phyloP scores from a whole-genome alignment of 2,329 filamentous ascomycete species.

The Sarocladium oryzae region DNA sequence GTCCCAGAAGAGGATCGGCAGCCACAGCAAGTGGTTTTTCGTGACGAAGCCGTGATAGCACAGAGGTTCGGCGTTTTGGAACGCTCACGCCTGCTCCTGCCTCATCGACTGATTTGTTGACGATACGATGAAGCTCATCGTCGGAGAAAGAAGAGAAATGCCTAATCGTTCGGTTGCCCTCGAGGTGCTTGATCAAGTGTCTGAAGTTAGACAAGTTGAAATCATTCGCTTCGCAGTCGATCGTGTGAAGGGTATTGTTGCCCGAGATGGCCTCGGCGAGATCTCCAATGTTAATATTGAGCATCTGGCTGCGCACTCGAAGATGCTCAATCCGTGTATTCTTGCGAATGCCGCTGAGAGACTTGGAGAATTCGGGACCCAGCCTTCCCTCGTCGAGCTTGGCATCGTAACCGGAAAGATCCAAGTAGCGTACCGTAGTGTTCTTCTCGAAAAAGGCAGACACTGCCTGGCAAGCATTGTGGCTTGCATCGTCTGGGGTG shows the following conservation, averaged over 20 bases:
- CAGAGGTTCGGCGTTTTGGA: slow-evolving; percentile 25
- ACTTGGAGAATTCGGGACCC: slow-evolving; percentile 44
- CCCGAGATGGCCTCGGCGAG: slow-evolving; percentile 42
- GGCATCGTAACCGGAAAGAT: slow-evolving; percentile 50
- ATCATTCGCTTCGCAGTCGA: slow-evolving; percentile 50
- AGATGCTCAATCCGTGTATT: slow-evolving; percentile 42
- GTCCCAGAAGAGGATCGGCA: slow-evolving; percentile 27
- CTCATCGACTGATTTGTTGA: slow-evolving; percentile 27
- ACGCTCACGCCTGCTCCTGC: slow-evolving; percentile 18
- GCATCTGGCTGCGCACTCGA: slow-evolving; percentile 49
- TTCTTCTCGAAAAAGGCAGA: slow-evolving; percentile 47
- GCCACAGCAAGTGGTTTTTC: slow-evolving; percentile 22
- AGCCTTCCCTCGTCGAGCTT: slow-evolving; percentile 53
- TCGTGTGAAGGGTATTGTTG: slow-evolving; percentile 42
- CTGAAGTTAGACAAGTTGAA: slow-evolving; percentile 46
- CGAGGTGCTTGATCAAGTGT: slow-evolving; percentile 38
- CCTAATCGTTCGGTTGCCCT: slow-evolving; percentile 35
- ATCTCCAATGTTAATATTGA: slow-evolving; percentile 47
- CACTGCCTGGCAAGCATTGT: slow-evolving; percentile 40
- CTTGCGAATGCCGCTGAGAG: slow-evolving; percentile 39
- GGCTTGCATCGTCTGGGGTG: slow-evolving; percentile 38
- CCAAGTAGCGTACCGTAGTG: slow-evolving; percentile 43
- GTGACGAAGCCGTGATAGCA: slow-evolving; percentile 27
- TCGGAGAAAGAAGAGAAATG: slow-evolving; percentile 37
- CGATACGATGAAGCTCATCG: slow-evolving; percentile 26